Evolutionary conservation across 805 yeast species (phyloP), one percentile per base, ranked within the genome.

Genomic region (Ogataea nonfermentans): DNA sequence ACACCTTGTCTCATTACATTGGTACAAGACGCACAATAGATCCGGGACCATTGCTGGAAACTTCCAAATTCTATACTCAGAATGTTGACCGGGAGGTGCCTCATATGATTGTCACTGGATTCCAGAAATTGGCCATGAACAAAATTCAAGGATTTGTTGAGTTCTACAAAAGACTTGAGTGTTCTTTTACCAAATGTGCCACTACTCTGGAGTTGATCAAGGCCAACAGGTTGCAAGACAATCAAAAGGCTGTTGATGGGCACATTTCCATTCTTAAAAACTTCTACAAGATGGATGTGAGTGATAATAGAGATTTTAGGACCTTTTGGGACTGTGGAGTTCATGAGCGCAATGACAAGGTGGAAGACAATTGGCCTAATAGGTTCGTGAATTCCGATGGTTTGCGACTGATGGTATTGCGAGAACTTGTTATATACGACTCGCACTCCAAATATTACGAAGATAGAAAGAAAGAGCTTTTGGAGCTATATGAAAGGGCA

Each of bases 121-220:
- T 84, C 49, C 74, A 79, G 25, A 69, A 71, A 16, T 69, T 72
- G 14, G 71, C 83, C 0, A 85, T 73, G 58, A 79, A 81, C 43
- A 89, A 88, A 55, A 53, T 88, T 12, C 68, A 71, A 20, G 82
- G 88, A 1, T 77, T 88, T 59, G 52, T 83, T 13, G 78, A 78
- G 14, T 79, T 90, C 47, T 76, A 76, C 11, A 53, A 59, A 9
- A 67, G 79, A 35, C 49, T 87, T 31, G 51, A 61, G 2, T 59
- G 67, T 35, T 85, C 95, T 1, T 46, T 72, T 23, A 63, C 73
- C 7, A 66, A 67, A 44, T 67, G 68, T 53, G 51, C 68, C 14
- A 53, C 65, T 10, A 43, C 63, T 29, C 40, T 67, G 20, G 66
- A 62, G 33, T 50, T 66, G 24, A 43, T 69, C 24, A 65, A 64